phyloP scores from a whole-genome alignment of 495 filamentous ascomycete genomes.

The Hypoxylon rickii region DNA sequence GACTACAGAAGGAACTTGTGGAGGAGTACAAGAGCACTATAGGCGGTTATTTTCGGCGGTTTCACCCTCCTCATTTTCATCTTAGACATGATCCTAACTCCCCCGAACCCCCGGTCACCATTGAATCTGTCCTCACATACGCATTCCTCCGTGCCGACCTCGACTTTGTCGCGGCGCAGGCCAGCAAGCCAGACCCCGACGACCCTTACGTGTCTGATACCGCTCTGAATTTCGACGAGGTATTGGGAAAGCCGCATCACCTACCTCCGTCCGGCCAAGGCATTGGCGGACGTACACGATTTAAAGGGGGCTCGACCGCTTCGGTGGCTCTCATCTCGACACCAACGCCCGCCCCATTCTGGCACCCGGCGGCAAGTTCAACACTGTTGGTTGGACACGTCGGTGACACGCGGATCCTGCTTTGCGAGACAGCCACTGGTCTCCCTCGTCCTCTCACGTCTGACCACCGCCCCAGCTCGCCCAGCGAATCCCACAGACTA shows the following conservation, averaged over 20 bases:
- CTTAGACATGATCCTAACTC: slow-evolving; percentile 34
- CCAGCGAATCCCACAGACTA: slow-evolving; percentile 78
- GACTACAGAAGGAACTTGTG: slow-evolving; percentile 70
- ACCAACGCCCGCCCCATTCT: slow-evolving; percentile 87
- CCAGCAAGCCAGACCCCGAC: slow-evolving; percentile 68
- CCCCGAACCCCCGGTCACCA: slow-evolving; percentile 43
- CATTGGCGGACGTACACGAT: slow-evolving; percentile 74
- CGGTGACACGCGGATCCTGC: slow-evolving; percentile 87
- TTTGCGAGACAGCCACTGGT: slow-evolving; percentile 81
- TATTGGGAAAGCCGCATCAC: slow-evolving; percentile 68
- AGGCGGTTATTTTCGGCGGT: slow-evolving; percentile 91
- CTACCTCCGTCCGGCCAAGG: slow-evolving; percentile 54
- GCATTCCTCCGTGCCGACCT: slow-evolving; percentile 91
- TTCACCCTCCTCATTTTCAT: slow-evolving; percentile 70
- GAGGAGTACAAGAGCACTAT: slow-evolving; percentile 80
- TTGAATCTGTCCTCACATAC: slow-evolving; percentile 77
- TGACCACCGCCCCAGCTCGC: slow-evolving; percentile 88
- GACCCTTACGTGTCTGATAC: slow-evolving; percentile 69
- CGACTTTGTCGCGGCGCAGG: slow-evolving; percentile 88
- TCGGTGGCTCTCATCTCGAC: slow-evolving; percentile 89
- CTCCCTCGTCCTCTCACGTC: slow-evolving; percentile 77
- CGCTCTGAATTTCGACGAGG: slow-evolving; percentile 79
- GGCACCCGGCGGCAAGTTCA: slow-evolving; percentile 84
- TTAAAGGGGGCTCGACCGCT: slow-evolving; percentile 90
- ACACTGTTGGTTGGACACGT: slow-evolving; percentile 89